Conservation (phyloP, 225 moss, liverwort and hornwort species). For the Physcomitrellopsis africana region DNA sequence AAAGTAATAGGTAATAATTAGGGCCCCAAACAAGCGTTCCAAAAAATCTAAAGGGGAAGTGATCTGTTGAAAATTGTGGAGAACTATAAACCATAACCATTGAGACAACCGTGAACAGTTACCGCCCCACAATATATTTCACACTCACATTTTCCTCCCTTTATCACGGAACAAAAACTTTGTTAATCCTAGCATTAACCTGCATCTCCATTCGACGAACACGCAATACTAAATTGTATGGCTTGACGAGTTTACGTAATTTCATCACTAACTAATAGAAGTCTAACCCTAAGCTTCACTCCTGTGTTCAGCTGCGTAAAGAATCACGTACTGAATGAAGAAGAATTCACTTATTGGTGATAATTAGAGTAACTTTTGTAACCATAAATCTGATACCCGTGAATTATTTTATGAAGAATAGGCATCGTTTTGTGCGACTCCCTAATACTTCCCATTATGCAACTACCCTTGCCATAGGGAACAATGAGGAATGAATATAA, state of each 20-base stretch:
- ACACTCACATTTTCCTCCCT: background rate
- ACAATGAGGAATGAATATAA: conserved; percentile 5
- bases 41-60: background rate
- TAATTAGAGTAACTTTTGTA: background rate
- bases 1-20: background rate
- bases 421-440: background rate
- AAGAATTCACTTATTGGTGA: too few relatives aligned
- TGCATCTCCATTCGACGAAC: background rate
- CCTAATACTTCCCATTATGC: background rate
- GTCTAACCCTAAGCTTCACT: background rate
- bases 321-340: background rate
- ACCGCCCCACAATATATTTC: background rate
- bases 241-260: background rate
- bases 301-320: background rate
- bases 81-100: background rate
- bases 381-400: background rate
- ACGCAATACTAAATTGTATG: background rate
- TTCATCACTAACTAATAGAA: background rate
- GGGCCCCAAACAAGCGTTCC: background rate
- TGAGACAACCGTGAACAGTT: background rate
- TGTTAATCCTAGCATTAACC: background rate
- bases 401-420: background rate
- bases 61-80: background rate
- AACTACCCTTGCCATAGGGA: background rate
- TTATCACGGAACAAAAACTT: background rate